Base-by-base conservation (phyloP, 2,329 filamentous ascomycete genomes). In the Botrytis fabae region DNA sequence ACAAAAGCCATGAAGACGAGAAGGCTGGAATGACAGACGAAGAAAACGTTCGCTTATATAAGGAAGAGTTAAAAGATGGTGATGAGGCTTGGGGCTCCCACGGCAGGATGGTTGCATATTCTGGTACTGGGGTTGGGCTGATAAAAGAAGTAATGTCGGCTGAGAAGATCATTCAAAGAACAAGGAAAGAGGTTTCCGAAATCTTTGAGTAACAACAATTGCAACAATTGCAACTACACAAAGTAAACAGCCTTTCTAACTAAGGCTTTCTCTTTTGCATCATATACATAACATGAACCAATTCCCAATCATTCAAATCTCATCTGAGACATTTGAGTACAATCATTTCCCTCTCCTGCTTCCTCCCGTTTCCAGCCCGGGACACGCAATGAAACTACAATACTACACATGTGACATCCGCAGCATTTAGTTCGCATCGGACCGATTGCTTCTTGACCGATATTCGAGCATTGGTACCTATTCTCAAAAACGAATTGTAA, bases 81-180 rank as follows among this genome's bases (percentile, higher is more conserved):
- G 85, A 89, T 79, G 80, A 80, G 22, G 83, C 86, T 69, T 86
- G 87, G 86, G 88, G 87, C 40, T 79, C 76, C 14, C 54, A 84
- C 12, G 87, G 85, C 7, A 84, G 89, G 73, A 82, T 91, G 82
- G 89, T 87, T 6, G 87, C 88, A 20, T 92, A 90, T 83, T 88
- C 87, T 25, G 89, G 90, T 6, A 86, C 87, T 42, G 89, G 85
- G 0, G 86, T 91, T n/a, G 89, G 89, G 0, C 81, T 91, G 73
- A 83, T 90, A 3, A 86, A 80, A 60, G 80, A 84, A 54, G 82
- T 88, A 0, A 83, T 83, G 75, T 78, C 82, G 20, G 88, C 87
- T 5, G 83, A 79, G 16, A 84, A 86, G 14, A 88, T 91, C 77
- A 84, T 88, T 12, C 16, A 69, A 25, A 25, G 57, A 8, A 40